Base-by-base conservation (phyloP, 768 basidiomycete species). In the Lentinula detonsa region DNA sequence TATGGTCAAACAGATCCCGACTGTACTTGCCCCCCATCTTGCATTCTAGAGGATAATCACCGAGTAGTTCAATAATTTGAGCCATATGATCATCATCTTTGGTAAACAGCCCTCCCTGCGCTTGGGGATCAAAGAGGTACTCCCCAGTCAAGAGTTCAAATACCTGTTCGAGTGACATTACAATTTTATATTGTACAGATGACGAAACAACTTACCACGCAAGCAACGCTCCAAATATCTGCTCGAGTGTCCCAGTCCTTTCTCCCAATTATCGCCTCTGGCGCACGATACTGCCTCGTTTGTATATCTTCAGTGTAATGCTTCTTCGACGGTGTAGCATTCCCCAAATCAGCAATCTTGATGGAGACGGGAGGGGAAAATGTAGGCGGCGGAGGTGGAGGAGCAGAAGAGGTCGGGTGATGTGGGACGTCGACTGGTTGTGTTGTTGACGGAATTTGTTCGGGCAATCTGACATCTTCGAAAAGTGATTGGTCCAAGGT, bases 71-170 rank as follows among this genome's bases (percentile, higher is more conserved):
- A 60, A 95, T 88, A 63, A 96, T 92, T 75, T 95, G 94, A 39
- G 95, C 95, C 82, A 95, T 85, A 67, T 97, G 95, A 71, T 98
- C 96, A 68, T 95, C 94, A 72, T 97, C 94, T 73, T 95, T 95
- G 61, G 85, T 87, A 68, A 93, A 95, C 50, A 90, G 74, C 65
- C 88, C 86, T 28, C 85, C 85, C 72, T 91, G 88, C 31, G 85
- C 85, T 63, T 91, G 90, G 15, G 92, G 92, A 69, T 96, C 94
- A 70, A 97, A 96, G 45, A 97, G 82, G 71, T 88, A 95, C 71
- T 96, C 95, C 21, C 91, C 91, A 1, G 93, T 95, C 62, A 95
- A 76, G 63, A 97, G 80, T 72, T 97, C 95, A 67, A 97, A 97
- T 46, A 88, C 71, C 88, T 89, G 64, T 53, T 31, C 7, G 39